These are phyloP conservation scores for Candida orba DNA, from an alignment of 805 yeast genomes.

Conservation along the genomic window DNA sequence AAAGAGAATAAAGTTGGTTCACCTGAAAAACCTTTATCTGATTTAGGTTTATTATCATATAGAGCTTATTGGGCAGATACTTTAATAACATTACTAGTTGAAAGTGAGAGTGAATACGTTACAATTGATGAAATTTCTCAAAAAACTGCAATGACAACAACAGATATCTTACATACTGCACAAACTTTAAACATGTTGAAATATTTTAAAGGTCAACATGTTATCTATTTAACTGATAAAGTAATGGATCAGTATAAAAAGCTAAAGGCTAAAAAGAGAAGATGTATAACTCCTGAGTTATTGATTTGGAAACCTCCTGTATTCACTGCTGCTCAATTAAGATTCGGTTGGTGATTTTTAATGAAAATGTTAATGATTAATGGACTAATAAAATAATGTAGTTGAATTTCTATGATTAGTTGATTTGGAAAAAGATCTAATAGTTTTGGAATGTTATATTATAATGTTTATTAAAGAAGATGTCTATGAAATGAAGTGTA, in stretches of 20 bases:
- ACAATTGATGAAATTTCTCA: constrained; percentile 88
- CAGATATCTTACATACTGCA: constrained; percentile 89
- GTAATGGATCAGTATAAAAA: constrained; percentile 71
- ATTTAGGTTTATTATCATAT: constrained; percentile 86
- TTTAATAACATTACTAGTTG: constrained; percentile 60
- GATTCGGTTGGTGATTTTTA: constrained; percentile 78
- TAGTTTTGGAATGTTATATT: too few relatives aligned
- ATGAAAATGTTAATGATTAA: background rate
- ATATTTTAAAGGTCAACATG: constrained; percentile 93
- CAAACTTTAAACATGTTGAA: constrained; percentile 85
- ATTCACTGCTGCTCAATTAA: constrained; percentile 85
- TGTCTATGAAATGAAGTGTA: too few relatives aligned
- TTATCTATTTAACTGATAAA: constrained; percentile 79
- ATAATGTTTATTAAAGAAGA: too few relatives aligned
- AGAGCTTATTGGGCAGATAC: constrained; percentile 97
- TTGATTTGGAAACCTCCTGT: constrained; percentile 93
- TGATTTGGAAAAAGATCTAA: too few relatives aligned
- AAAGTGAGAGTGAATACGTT: constrained; percentile 45
- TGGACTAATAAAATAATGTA: background rate
- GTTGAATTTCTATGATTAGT: too few relatives aligned
- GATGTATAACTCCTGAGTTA: constrained; percentile 62
- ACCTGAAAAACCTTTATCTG: constrained; percentile 95
- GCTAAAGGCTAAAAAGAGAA: constrained; percentile 58
- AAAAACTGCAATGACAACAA: constrained; percentile 89
- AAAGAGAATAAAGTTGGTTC: constrained; percentile 90